These are phyloP conservation scores for Colletotrichum acutatum DNA, from an alignment of 2,329 filamentous ascomycete species.

Conservation along the genomic window DNA sequence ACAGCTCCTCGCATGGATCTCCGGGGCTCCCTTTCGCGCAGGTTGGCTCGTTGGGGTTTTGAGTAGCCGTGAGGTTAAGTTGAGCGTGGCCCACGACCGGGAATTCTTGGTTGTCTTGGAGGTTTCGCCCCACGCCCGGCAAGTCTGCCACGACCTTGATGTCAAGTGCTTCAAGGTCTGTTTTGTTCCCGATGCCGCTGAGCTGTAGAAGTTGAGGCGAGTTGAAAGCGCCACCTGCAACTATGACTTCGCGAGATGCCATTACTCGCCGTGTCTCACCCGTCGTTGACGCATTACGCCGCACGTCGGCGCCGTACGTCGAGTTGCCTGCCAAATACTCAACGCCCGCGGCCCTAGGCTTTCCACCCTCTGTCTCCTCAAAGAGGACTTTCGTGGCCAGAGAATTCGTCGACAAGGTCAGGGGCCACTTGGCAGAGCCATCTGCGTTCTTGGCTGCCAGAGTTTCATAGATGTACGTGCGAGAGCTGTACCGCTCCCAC, in stretches of 20 bases:
- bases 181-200: slow-evolving; percentile 53
- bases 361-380: slow-evolving; percentile 34
- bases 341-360: slow-evolving; percentile 49
- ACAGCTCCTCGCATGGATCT: slow-evolving; percentile 51
- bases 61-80: slow-evolving; percentile 41
- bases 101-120: slow-evolving; percentile 60
- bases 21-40: slow-evolving; percentile 46
- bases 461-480: slow-evolving; percentile 36
- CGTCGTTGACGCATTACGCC: slow-evolving; percentile 40
- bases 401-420: slow-evolving; percentile 50
- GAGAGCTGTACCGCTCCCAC: slow-evolving; percentile 11
- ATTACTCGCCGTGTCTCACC: slow-evolving; percentile 37
- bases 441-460: slow-evolving; percentile 55
- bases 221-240: slow-evolving; percentile 59
- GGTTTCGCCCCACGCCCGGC: slow-evolving; percentile 68
- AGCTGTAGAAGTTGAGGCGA: slow-evolving; percentile 58
- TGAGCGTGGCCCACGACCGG: slow-evolving; percentile 42
- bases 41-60: slow-evolving; percentile 29
- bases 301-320: slow-evolving; percentile 52
- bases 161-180: slow-evolving; percentile 52
- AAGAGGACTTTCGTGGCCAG: slow-evolving; percentile 52
- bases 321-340: slow-evolving; percentile 51
- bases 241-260: slow-evolving; percentile 58
- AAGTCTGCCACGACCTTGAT: slow-evolving; percentile 65
- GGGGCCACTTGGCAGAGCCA: slow-evolving; percentile 56